phyloP scores from a whole-genome alignment of 2,329 filamentous ascomycete species.

The Hymenotorrendiella dingleyae region DNA sequence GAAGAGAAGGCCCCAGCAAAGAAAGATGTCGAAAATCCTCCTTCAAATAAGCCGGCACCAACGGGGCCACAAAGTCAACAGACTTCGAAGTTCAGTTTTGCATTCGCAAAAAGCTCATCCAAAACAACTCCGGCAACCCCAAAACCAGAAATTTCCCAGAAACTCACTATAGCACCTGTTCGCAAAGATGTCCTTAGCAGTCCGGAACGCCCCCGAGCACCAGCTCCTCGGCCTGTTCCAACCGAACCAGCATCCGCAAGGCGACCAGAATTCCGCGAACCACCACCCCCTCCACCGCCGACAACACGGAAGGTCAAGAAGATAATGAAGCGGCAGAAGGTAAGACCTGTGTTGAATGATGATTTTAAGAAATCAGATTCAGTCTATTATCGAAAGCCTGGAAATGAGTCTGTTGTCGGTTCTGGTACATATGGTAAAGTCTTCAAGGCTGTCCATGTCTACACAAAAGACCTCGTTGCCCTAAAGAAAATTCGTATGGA shows the following conservation, averaged over 20 bases:
- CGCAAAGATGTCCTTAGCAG: constrained; percentile 21
- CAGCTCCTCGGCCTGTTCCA: constrained; percentile 37
- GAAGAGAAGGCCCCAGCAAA: constrained; percentile 50
- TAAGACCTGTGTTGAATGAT: constrained; percentile 61
- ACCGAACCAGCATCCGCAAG: constrained; percentile 46
- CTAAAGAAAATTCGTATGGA: constrained; percentile 93
- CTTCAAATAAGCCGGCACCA: constrained; percentile 45
- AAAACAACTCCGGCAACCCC: constrained; percentile 52
- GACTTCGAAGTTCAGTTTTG: constrained; percentile 79
- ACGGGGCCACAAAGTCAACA: constrained; percentile 35
- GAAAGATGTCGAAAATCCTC: constrained; percentile 43
- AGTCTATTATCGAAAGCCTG: constrained; percentile 90
- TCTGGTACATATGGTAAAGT: constrained; percentile 95
- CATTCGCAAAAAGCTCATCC: constrained; percentile 73
- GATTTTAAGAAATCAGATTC: constrained; percentile 77
- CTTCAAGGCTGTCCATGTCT: constrained; percentile 91
- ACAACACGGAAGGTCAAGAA: constrained; percentile 55
- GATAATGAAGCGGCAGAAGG: constrained; percentile 64
- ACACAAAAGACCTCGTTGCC: constrained; percentile 76
- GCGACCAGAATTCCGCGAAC: constrained; percentile 26
- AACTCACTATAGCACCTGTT: constrained; percentile 51
- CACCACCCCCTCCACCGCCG: constrained; percentile 28
- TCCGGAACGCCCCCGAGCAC: constrained; percentile 39
- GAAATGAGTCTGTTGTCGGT: constrained; percentile 94
- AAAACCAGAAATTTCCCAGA: constrained; percentile 60